Percentiles rank a stretch among this genome's conserved stretches.
Evolutionary conservation across 306 rosid genomes (phyloP).

Genomic region (Rosa rugosa): DNA sequence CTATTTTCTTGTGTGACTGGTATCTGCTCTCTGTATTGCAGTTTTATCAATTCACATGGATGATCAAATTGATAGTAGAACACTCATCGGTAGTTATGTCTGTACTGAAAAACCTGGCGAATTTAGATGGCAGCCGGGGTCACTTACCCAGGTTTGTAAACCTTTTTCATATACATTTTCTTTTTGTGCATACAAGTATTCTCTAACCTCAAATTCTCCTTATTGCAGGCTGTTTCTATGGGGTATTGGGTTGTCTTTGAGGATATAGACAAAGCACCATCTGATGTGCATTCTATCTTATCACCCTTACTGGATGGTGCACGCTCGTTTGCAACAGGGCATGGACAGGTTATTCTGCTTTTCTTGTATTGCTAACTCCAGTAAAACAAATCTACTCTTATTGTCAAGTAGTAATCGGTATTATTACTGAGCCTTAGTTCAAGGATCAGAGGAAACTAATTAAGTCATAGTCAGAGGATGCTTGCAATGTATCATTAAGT

Average conservation of each 20-base stretch:
- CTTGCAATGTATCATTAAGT: neutral
- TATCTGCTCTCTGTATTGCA: slow-evolving; percentile 34
- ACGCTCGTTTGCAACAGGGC: slow-evolving; percentile 60
- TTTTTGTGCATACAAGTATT: neutral
- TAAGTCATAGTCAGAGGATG: neutral
- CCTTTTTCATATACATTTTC: neutral
- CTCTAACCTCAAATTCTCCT: slow-evolving; percentile 1
- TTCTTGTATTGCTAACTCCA: neutral
- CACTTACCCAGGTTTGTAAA: slow-evolving; percentile 84
- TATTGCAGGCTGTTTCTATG: slow-evolving; percentile 70
- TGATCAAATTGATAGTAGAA: slow-evolving; percentile 88
- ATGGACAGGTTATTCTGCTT: slow-evolving; percentile 60
- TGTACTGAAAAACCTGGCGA: slow-evolving; percentile 90
- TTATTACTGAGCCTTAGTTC: neutral
- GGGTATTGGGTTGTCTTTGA: slow-evolving; percentile 96
- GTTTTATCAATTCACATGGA: slow-evolving; percentile 91
- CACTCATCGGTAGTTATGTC: slow-evolving; percentile 76
- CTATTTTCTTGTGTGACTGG: neutral
- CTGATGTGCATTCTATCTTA: slow-evolving; percentile 78
- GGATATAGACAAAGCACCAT: slow-evolving; percentile 85
- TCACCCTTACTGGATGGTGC: slow-evolving; percentile 76
- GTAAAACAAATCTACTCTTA: neutral
- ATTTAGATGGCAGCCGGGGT: slow-evolving; percentile 96
- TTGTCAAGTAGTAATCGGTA: neutral
- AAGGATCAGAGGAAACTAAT: neutral